Percentiles rank a stretch among this genome's conserved stretches.
Evolutionary conservation across 2,329 filamentous ascomycete species (phyloP).

Genomic region (Paecilomyces formosus): DNA sequence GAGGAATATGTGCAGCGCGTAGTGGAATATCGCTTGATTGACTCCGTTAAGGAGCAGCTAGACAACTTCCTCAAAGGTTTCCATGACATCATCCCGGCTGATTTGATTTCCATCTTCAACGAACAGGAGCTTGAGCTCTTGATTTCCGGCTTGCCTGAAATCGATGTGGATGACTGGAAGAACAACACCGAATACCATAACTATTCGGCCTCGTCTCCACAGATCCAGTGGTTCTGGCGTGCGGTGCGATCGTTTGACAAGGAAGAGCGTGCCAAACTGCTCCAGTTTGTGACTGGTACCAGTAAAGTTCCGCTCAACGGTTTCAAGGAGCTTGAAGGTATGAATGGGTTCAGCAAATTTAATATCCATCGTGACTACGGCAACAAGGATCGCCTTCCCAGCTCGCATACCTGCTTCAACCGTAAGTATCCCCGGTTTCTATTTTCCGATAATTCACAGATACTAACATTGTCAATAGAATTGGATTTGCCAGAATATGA

Average conservation of each 20-base stretch:
- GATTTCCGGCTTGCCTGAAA: constrained; percentile 94
- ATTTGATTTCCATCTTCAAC: constrained; percentile 94
- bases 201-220: constrained; percentile 85
- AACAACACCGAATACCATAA: constrained; percentile 98
- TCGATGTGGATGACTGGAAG: constrained; percentile 98
- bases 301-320: constrained; percentile 97
- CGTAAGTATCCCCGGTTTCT: constrained; percentile 57
- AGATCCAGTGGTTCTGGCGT: constrained; percentile 99
- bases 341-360: constrained; percentile 97
- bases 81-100: constrained; percentile 94
- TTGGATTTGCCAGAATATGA: constrained; percentile 98
- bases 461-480: constrained; percentile 52
- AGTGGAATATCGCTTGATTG: constrained; percentile 86
- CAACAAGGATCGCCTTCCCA: constrained; percentile 89
- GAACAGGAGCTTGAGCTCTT: constrained; percentile 95
- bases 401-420: constrained; percentile 98
- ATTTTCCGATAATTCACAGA: neutral
- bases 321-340: constrained; percentile 97
- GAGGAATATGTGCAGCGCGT: constrained; percentile 93
- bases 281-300: constrained; percentile 97
- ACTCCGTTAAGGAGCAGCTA: constrained; percentile 89
- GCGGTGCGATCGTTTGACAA: constrained; percentile 96
- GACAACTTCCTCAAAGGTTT: constrained; percentile 91
- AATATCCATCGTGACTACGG: constrained; percentile 98
- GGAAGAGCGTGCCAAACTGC: constrained; percentile 91